These are phyloP conservation scores for Gnomoniopsis smithogilvyi DNA, from an alignment of 2,329 filamentous ascomycete genomes.

Conservation along the genomic window DNA sequence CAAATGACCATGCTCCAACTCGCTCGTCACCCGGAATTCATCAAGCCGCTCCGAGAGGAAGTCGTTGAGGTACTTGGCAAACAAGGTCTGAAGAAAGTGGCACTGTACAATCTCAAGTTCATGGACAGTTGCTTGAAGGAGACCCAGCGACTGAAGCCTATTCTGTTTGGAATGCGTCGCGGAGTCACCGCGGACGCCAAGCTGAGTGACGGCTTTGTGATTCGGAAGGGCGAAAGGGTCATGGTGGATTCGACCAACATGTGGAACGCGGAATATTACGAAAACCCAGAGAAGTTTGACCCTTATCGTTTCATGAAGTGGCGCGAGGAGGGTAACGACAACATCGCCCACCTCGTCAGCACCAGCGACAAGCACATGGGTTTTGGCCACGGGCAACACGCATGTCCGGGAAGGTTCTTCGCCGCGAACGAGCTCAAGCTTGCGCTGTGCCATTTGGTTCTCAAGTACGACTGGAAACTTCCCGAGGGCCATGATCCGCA, in stretches of 20 bases:
- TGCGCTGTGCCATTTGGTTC: conserved; percentile 25
- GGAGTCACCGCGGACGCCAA: conserved; percentile 11
- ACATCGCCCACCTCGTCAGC: conserved; percentile 31
- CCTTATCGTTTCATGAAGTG: conserved; percentile 26
- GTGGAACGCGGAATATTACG: conserved; percentile 22
- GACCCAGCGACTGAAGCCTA: conserved; percentile 26
- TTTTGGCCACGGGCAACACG: conserved; percentile 39
- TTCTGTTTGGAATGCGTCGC: conserved; percentile 15
- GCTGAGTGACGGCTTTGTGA: conserved; percentile 22
- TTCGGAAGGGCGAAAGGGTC: conserved; percentile 22
- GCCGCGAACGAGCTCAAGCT: conserved; percentile 39
- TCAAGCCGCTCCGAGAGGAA: conserved; percentile 39
- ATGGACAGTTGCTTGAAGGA: conserved; percentile 42
- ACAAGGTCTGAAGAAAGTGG: conserved; percentile 33
- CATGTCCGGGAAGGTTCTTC: conserved; percentile 42
- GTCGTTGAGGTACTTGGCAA: conserved; percentile 29
- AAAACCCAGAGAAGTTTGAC: conserved; percentile 25
- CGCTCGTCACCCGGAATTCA: conserved; percentile 34
- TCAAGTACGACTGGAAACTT: conserved; percentile 27
- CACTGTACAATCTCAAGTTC: conserved; percentile 35
- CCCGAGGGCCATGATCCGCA: conserved; percentile 11
- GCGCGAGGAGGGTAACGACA: conserved; percentile 24
- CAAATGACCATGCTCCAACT: conserved; percentile 38
- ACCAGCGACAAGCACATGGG: conserved; percentile 28
- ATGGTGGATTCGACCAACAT: conserved; percentile 18